Evolutionary conservation across 257 asterid species (phyloP).

Genomic region (Nicotiana otophora): DNA sequence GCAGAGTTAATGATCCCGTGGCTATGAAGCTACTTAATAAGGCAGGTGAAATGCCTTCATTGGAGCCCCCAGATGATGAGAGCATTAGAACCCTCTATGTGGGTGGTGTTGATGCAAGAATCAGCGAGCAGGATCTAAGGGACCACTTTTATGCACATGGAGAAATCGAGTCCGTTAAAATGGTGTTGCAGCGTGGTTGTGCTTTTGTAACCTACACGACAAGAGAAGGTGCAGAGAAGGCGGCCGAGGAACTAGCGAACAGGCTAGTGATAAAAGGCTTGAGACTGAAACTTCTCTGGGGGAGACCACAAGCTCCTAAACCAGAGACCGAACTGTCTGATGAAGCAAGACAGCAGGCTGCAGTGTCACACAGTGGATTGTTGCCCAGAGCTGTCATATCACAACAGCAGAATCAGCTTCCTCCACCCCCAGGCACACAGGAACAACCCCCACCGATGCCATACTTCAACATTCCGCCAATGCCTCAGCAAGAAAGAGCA

Average conservation of each 20-base stretch:
- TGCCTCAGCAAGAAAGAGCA: slow-evolving; percentile 70
- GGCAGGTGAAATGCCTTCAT: slow-evolving; percentile 99
- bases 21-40: slow-evolving; percentile 81
- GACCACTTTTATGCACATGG: slow-evolving; percentile 94
- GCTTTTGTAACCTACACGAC: slow-evolving; percentile 92
- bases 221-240: slow-evolving; percentile 95
- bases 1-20: slow-evolving; percentile 92
- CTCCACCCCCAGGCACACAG: slow-evolving; percentile 50
- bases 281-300: slow-evolving; percentile 93
- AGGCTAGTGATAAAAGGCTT: slow-evolving; percentile 82
- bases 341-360: slow-evolving; percentile 72
- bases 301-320: slow-evolving; percentile 75
- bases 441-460: slow-evolving; percentile 57
- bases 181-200: slow-evolving; percentile 89
- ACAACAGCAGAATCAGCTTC: slow-evolving; percentile 83
- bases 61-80: slow-evolving; percentile 95
- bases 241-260: slow-evolving; percentile 92
- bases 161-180: slow-evolving; percentile 85
- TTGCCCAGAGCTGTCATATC: slow-evolving; percentile 88
- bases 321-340: slow-evolving; percentile 62
- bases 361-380: slow-evolving; percentile 74
- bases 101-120: slow-evolving; percentile 89
- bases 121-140: slow-evolving; percentile 78
- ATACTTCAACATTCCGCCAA: slow-evolving; percentile 81
- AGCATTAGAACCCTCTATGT: slow-evolving; percentile 88